Evolutionary conservation across 1,284 basidiomycete species (phyloP).

Genomic region (Microbotryum intermedium): DNA sequence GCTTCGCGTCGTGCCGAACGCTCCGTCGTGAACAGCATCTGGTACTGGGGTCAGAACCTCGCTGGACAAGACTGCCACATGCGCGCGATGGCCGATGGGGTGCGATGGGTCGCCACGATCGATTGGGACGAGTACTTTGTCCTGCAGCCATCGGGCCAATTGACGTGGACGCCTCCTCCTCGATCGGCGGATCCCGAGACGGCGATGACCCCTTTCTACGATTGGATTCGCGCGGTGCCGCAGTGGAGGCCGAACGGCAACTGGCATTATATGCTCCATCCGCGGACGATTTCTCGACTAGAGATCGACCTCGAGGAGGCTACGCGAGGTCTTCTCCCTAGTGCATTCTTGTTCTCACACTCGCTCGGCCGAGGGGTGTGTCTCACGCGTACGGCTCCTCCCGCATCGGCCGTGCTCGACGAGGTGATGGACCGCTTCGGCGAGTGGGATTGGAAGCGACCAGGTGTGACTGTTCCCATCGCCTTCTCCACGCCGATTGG

Average conservation of each 20-base stretch:
- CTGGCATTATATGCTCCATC: neutral
- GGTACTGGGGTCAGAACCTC: conserved; percentile 4
- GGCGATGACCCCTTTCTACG: neutral
- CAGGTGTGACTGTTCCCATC: no score
- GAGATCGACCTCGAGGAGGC: neutral
- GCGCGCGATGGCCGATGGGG: conserved; percentile 1
- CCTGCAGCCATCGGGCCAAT: neutral
- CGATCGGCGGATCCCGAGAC: neutral
- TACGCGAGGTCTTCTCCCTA: neutral
- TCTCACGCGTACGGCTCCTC: no score
- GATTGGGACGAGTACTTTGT: conserved; percentile 10
- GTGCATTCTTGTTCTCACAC: neutral
- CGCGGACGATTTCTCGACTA: neutral
- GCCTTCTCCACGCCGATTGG: no score
- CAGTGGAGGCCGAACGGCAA: neutral
- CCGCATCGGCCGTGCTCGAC: no score
- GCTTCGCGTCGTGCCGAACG: no score
- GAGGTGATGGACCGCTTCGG: no score
- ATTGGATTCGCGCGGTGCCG: neutral
- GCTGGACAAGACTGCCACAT: conserved; percentile 6
- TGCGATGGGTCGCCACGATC: neutral
- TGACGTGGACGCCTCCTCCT: neutral
- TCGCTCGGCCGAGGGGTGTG: neutral
- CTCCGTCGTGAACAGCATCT: no score
- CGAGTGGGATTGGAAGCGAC: no score